Percentiles rank a stretch among this genome's conserved stretches.
phyloP scores from a whole-genome alignment of 371 early-diverging fungal genomes.

The Funneliformis caledonium region DNA sequence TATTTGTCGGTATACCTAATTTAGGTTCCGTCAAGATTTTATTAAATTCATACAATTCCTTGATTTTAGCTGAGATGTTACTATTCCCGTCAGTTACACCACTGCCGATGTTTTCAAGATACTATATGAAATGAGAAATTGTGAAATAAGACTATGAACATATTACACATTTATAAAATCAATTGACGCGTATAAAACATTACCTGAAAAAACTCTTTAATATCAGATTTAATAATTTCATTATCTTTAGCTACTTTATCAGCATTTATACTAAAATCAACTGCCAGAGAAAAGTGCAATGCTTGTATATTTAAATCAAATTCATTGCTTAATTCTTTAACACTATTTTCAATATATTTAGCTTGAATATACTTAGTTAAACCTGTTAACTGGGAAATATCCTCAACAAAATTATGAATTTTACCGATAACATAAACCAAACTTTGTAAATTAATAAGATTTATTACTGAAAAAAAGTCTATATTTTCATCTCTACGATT shows the following conservation, averaged over 20 bases:
- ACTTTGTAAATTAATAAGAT: slow-evolving; percentile 6
- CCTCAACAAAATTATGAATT: slow-evolving; percentile 10
- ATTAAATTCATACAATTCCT: not conserved
- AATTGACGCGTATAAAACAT: too few species aligned
- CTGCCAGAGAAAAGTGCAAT: not conserved
- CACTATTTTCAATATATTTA: not conserved
- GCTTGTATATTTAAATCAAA: slow-evolving; percentile 17
- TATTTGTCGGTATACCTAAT: too few species aligned
- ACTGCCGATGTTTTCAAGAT: slow-evolving; percentile 6
- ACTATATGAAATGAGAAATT: not conserved
- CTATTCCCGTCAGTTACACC: not conserved
- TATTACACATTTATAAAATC: too few species aligned
- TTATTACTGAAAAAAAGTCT: slow-evolving; percentile 5
- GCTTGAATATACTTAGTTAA: not conserved
- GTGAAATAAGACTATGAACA: too few species aligned
- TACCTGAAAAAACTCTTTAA: too few species aligned
- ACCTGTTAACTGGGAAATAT: slow-evolving; percentile 13
- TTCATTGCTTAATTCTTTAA: slow-evolving; percentile 1
- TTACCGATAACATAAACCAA: not conserved
- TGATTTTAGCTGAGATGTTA: not conserved
- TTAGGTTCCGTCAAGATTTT: not conserved
- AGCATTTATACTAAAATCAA: not conserved
- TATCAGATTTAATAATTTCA: not conserved
- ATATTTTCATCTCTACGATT: not conserved
- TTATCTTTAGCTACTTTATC: slow-evolving; percentile 10